Conservation (phyloP, 352 stramenopile genomes). For the Phytopythium cucurbitacearum region DNA sequence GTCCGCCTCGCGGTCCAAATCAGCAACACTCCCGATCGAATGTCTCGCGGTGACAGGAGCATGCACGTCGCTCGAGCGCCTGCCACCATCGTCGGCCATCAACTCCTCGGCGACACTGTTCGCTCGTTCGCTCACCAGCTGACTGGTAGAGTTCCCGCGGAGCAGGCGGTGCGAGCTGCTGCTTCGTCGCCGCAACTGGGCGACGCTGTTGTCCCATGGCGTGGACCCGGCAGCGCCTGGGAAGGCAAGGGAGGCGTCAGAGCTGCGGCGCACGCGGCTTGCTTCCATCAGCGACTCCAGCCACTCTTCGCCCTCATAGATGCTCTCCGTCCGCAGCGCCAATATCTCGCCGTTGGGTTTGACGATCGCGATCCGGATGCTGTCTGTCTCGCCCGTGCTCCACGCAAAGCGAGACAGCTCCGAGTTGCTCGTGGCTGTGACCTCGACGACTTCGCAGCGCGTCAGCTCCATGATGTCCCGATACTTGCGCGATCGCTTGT, state of each 20-base stretch:
- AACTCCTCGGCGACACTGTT: constrained; percentile 7
- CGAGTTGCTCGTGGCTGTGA: constrained; percentile 39
- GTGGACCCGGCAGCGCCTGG: constrained; percentile 12
- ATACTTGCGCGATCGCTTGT: constrained; percentile 73
- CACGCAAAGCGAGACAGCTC: constrained; percentile 53
- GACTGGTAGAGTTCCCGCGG: constrained; percentile 5
- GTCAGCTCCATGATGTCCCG: constrained; percentile 73
- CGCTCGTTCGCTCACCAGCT: constrained; percentile 8
- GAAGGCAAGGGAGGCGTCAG: constrained; percentile 6
- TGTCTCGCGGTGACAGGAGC: background rate
- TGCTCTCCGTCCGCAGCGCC: constrained; percentile 66
- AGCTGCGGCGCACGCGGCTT: constrained; percentile 36
- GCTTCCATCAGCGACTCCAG: constrained; percentile 72
- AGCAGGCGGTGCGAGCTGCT: constrained; percentile 21
- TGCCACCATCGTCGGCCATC: background rate
- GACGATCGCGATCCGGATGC: constrained; percentile 69
- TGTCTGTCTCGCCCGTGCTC: constrained; percentile 41
- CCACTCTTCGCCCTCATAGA: constrained; percentile 82
- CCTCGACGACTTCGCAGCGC: constrained; percentile 62
- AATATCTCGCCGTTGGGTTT: constrained; percentile 66
- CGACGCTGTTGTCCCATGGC: constrained; percentile 34
- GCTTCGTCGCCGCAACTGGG: constrained; percentile 26
- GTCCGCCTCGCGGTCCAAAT: constrained; percentile 16
- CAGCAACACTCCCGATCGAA: constrained; percentile 14
- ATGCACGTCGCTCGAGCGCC: constrained; percentile 3